phyloP scores from a whole-genome alignment of 495 filamentous ascomycete species.

The Penicilliopsis zonata region DNA sequence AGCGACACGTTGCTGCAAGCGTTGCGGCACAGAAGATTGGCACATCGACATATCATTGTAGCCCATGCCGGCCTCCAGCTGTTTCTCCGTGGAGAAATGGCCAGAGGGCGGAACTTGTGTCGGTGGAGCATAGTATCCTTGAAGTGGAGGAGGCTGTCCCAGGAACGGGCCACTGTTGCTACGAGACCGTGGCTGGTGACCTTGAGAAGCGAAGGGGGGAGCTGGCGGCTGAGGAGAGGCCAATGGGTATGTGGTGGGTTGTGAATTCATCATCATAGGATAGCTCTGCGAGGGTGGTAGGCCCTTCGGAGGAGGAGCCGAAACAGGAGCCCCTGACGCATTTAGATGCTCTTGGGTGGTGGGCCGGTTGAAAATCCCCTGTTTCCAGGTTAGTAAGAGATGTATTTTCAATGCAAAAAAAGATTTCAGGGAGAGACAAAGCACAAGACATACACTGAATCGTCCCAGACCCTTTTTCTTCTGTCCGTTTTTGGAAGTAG shows the following conservation, averaged over 20 bases:
- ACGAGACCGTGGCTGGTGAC: slow-evolving; percentile 1
- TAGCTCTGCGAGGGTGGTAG: no score
- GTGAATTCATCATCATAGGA: no score
- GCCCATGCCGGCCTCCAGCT: neutral
- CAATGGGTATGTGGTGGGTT: no score
- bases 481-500: slow-evolving; percentile 5
- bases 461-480: slow-evolving; percentile 10
- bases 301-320: no score
- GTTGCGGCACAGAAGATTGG: no score
- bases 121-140: slow-evolving; percentile 20
- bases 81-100: neutral
- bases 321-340: no score
- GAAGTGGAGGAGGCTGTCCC: slow-evolving; percentile 9
- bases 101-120: slow-evolving; percentile 3
- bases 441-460: slow-evolving; percentile 8
- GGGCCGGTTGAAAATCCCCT: slow-evolving; percentile 13
- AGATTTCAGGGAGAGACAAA: slow-evolving; percentile 1
- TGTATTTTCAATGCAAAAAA: neutral
- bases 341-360: slow-evolving; percentile 1
- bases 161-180: slow-evolving; percentile 3
- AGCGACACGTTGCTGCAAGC: no score
- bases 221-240: no score
- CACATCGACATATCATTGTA: no score
- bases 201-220: no score
- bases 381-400: neutral